Percentiles rank a stretch among this genome's conserved stretches.
These are phyloP conservation scores for Mentha longifolia DNA, from an alignment of 257 asterid species.

Conservation along the genomic window DNA sequence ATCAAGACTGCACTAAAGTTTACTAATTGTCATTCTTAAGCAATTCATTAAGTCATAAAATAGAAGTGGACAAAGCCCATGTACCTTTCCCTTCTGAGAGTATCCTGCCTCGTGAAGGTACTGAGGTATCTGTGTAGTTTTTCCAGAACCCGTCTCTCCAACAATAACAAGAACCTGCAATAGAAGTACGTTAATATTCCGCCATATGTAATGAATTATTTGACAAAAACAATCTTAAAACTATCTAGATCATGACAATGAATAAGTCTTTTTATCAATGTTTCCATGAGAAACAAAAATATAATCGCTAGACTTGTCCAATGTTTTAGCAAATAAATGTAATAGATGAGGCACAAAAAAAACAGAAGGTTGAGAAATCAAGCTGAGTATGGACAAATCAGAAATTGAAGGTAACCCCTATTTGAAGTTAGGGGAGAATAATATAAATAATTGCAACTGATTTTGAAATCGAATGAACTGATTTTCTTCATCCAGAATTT, in stretches of 20 bases:
- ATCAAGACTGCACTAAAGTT: slow-evolving; percentile 9
- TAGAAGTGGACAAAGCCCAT: neutral
- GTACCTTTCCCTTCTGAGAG: slow-evolving; percentile 76
- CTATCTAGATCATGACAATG: neutral
- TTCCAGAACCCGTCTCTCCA: slow-evolving; percentile 97
- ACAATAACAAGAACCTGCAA: slow-evolving; percentile 88
- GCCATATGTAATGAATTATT: neutral
- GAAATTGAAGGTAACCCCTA: neutral
- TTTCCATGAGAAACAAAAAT: neutral
- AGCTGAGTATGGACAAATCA: neutral
- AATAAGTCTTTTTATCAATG: slow-evolving; percentile 13
- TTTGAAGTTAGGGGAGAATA: slow-evolving; percentile 9
- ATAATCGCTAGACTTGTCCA: slow-evolving; percentile 4
- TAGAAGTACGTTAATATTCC: slow-evolving; percentile 23
- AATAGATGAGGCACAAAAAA: neutral
- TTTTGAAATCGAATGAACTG: neutral
- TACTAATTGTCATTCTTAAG: slow-evolving; percentile 11
- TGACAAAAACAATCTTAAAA: slow-evolving; percentile 23
- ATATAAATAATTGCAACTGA: neutral
- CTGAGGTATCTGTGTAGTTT: slow-evolving; percentile 96
- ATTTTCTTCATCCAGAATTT: neutral
- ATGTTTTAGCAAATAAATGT: neutral
- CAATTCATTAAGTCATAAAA: slow-evolving; percentile 14
- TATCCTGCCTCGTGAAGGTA: slow-evolving; percentile 96
- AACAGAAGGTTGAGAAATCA: slow-evolving; percentile 14